Evolutionary conservation across 306 rosid genomes (phyloP).

Genomic region (Lathyrus aphaca): DNA sequence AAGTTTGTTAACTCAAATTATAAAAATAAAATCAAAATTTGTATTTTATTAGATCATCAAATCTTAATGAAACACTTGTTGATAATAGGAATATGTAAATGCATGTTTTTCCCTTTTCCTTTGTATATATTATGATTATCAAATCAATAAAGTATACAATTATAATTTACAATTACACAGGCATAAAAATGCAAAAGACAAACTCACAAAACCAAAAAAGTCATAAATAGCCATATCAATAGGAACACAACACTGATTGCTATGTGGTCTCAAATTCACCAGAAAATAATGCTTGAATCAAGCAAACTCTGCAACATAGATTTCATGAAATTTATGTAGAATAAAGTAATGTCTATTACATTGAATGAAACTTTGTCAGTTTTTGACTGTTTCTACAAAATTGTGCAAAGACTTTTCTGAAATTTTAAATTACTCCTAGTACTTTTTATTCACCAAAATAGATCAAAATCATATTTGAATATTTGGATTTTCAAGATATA

Average conservation of each 20-base stretch:
- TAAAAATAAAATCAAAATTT: too few species aligned
- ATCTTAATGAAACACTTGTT: too few species aligned
- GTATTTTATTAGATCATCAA: too few species aligned
- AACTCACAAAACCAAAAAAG: slow-evolving; percentile 11
- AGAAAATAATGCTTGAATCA: slow-evolving; percentile 16
- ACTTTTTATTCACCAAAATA: not conserved
- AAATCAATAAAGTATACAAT: too few species aligned
- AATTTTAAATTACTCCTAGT: slow-evolving; percentile 4
- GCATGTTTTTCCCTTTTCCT: too few species aligned
- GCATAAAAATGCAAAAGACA: slow-evolving; percentile 9
- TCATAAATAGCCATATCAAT: not conserved
- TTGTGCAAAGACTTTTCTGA: slow-evolving; percentile 7
- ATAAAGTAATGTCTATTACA: slow-evolving; percentile 27
- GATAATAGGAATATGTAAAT: too few species aligned
- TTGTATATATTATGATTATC: too few species aligned
- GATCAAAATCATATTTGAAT: not conserved
- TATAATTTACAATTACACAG: too few species aligned
- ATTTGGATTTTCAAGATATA: not conserved
- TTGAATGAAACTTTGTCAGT: slow-evolving; percentile 18
- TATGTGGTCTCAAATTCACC: slow-evolving; percentile 20
- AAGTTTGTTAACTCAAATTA: too few species aligned
- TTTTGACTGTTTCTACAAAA: slow-evolving; percentile 28
- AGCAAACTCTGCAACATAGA: slow-evolving; percentile 2
- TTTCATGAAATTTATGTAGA: slow-evolving; percentile 4
- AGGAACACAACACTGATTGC: not conserved